Evolutionary conservation across 2,329 filamentous ascomycete genomes (phyloP).

Genomic region (Esteya vermicola): DNA sequence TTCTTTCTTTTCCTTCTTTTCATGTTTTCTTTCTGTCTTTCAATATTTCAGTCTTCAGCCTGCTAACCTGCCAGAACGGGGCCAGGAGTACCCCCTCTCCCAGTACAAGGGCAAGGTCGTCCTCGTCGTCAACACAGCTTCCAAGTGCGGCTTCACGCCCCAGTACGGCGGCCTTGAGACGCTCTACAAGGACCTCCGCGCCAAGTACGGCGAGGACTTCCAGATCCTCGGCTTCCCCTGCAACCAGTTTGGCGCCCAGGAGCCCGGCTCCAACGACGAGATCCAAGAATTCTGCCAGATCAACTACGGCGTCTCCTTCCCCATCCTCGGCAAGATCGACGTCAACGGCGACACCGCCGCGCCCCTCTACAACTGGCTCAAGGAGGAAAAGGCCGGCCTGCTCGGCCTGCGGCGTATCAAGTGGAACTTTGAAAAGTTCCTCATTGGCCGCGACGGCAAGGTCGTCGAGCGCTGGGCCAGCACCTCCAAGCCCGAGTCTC

Average conservation of each 20-base stretch:
- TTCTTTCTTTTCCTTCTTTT: neutral
- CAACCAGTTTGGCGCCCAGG: slow-evolving; percentile 92
- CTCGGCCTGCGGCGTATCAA: slow-evolving; percentile 84
- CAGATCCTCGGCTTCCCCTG: slow-evolving; percentile 90
- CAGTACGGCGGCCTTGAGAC: slow-evolving; percentile 86
- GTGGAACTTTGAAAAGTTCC: slow-evolving; percentile 99
- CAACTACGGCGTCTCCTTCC: slow-evolving; percentile 91
- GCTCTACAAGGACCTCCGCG: slow-evolving; percentile 67
- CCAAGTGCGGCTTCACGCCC: slow-evolving; percentile 96
- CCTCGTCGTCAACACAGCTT: slow-evolving; percentile 93
- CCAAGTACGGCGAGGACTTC: slow-evolving; percentile 62
- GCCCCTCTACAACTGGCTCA: slow-evolving; percentile 68
- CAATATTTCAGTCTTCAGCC: neutral
- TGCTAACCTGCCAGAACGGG: slow-evolving; percentile 42
- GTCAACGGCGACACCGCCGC: slow-evolving; percentile 78
- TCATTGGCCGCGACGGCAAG: slow-evolving; percentile 72
- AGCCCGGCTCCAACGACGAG: slow-evolving; percentile 69
- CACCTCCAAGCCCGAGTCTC: slow-evolving; percentile 67
- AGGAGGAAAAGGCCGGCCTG: slow-evolving; percentile 61
- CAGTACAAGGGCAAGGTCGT: slow-evolving; percentile 83
- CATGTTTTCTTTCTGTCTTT: slow-evolving; percentile 1
- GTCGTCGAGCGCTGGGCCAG: slow-evolving; percentile 81
- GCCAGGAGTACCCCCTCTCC: slow-evolving; percentile 53
- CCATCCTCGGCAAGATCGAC: slow-evolving; percentile 80
- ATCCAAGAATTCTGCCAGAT: slow-evolving; percentile 78